These are phyloP conservation scores for Bacidia rubella DNA, from an alignment of 495 filamentous ascomycete species.

Conservation along the genomic window DNA sequence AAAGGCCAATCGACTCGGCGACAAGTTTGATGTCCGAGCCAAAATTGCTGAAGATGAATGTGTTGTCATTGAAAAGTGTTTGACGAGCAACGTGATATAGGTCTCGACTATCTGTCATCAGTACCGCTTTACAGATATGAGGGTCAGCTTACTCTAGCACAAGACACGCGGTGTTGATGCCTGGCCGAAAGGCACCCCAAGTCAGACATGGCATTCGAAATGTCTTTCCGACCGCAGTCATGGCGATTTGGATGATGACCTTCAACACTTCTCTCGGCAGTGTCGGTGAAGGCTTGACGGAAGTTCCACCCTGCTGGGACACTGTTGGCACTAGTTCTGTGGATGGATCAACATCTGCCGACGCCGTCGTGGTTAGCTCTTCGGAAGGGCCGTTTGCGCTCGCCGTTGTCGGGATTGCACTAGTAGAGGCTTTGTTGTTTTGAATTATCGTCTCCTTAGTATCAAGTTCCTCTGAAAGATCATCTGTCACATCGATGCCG, in stretches of 20 bases:
- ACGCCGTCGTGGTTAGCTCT: not conserved
- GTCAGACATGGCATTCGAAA: conserved; percentile 5
- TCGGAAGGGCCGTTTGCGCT: too few species aligned
- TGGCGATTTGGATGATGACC: conserved; percentile 1
- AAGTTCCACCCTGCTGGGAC: not conserved
- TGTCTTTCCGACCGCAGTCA: not conserved
- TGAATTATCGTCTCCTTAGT: too few species aligned
- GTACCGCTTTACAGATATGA: not conserved
- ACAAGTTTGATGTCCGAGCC: not conserved
- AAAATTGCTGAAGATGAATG: not conserved
- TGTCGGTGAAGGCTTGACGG: not conserved
- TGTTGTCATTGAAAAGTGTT: conserved; percentile 1
- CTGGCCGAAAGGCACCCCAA: not conserved
- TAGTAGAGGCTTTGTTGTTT: too few species aligned
- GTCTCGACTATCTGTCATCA: conserved; percentile 1
- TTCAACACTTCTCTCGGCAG: conserved; percentile 1
- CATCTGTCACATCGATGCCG: too few species aligned
- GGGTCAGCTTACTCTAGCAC: not conserved
- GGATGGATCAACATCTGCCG: not conserved
- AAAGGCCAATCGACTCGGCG: not conserved
- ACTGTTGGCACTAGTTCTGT: too few species aligned
- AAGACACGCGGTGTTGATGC: not conserved
- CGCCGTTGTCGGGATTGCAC: too few species aligned
- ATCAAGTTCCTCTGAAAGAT: too few species aligned
- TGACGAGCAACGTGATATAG: conserved; percentile 6